A percentile compares a stretch with the other conserved stretches of the same genome.
These are phyloP conservation scores for Moricandia arvensis DNA, from an alignment of 345 rosid genomes.

Conservation along the genomic window DNA sequence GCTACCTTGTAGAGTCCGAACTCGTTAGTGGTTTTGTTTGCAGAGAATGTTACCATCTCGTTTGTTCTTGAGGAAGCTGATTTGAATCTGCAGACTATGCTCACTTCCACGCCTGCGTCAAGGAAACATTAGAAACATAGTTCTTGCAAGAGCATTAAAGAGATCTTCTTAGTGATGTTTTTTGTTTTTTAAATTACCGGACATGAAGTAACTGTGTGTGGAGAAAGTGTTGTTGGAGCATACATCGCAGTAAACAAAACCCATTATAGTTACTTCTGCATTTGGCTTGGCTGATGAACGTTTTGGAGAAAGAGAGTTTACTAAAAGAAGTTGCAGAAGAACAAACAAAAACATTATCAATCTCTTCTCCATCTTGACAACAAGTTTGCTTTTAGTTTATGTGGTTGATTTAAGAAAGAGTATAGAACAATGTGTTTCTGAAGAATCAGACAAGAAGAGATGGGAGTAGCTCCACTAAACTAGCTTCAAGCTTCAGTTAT, in stretches of 20 bases:
- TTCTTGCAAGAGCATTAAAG: neutral
- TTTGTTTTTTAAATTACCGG: constrained; percentile 47
- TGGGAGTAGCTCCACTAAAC: neutral
- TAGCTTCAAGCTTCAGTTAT: constrained; percentile 1
- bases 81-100: constrained; percentile 72
- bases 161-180: neutral
- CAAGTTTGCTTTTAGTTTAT: neutral
- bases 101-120: constrained; percentile 77
- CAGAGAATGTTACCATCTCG: constrained; percentile 67
- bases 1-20: constrained; percentile 72
- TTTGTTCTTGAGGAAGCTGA: constrained; percentile 55
- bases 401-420: neutral
- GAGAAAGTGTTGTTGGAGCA: constrained; percentile 98
- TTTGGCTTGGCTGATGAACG: constrained; percentile 27
- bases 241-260: constrained; percentile 90
- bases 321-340: constrained; percentile 43
- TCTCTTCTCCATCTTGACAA: constrained; percentile 11
- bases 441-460: constrained; percentile 7
- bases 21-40: constrained; percentile 83
- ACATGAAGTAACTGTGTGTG: constrained; percentile 91
- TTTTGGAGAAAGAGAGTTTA: constrained; percentile 41
- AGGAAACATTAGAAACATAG: constrained; percentile 3
- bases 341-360: constrained; percentile 18
- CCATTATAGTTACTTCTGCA: constrained; percentile 75
- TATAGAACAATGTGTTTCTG: neutral